Base-by-base conservation (phyloP, 306 rosid genomes). In the Cicer pinnatifidum region DNA sequence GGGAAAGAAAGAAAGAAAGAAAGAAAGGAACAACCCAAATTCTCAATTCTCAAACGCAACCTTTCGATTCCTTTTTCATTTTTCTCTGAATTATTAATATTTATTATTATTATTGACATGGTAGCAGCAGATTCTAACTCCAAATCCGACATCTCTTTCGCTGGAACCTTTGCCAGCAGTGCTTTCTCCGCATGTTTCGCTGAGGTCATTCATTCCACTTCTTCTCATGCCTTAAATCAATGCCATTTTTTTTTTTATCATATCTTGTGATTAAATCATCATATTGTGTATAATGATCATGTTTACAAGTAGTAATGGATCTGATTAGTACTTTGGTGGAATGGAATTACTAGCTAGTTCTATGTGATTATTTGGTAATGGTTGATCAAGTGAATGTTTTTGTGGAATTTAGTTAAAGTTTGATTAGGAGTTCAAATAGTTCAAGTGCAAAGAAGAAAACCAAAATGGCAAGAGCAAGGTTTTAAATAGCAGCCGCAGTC, bases 181-280 rank as follows among this genome's bases (percentile, higher is more conserved):
- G 91, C 91, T 60, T 90, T 90, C 73, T 85, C 97, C 13, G 90
- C 97, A 59, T 86, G 87, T 77, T 76, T 85, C 20, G 97, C 93
- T 10, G 97, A 90, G 97, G 97, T 90, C 35, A 17, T 69, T 11
- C 52, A 0, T 28, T 64, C 9, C 68, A 17, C 35, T 13, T 61
- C 28, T 19, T 56, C 47, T 28, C 35, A 28, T 28, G 35, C 35
- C 35, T 28, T 28, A 28, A 28, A 28, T 8, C 20, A 46, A 46
- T 62, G 4, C 3, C 28, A 33, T 28, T 7, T 5, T 17, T 13
- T 1, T 7, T 3, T 23, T 23, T 23, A 3, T 23, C 12, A 28
- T 28, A 28, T 74, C 7, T 11, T 7, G 11, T 48, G 72, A 12
- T 19, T 23, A 12, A 11, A 0, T 47, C 1, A 44, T 73, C n/a